Base-by-base conservation (phyloP, 2,329 filamentous ascomycete species). In the Magnaporthiopsis poae region DNA sequence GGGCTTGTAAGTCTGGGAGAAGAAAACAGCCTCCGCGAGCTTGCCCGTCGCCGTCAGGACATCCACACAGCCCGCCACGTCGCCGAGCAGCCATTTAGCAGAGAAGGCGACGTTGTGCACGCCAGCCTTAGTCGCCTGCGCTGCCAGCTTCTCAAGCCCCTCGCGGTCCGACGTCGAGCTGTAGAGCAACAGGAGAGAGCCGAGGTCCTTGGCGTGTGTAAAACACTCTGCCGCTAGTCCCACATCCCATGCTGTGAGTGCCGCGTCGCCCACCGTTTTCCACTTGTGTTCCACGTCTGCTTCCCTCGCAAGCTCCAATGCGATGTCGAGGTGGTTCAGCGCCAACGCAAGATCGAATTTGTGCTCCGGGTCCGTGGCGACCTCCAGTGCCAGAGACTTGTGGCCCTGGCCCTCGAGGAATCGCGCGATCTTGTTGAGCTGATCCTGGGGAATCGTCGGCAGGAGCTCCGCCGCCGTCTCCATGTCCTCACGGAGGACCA, bases 341-440 rank as follows among this genome's bases (percentile, higher is more conserved):
- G 87, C 85, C 39, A 99, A 82, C 0, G 95, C 90, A 29, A 99
- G 85, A 68, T 99, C 95, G 73, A 99, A 98, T 75, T 96, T 95
- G 80, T 99, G 95, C 79, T 99, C 95, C 0, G 90, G 84, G 73
- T 99, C 95, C 0, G 94, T 96, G 12, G 95, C 93, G 21, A 99
- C 92, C 71, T 97, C 91, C 21, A 99, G 84, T 0, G 95, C 95
- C 70, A 97, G 85, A 73, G 98, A 94, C 79, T 98, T 98, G 80
- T 96, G 92, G 60, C 94, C 94, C 78, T 99, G 95, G 2, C 95
- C 95, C 77, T 98, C 95, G 65, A 99, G 83, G 84, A 99, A 99
- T 29, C 95, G 89, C 3, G 95, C 95, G 72, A 99, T 96, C 81
- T 98, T 98, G 83, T 96, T 97, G 77, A 96, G 90, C 77, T 99